Evolutionary conservation across 2,329 filamentous ascomycete species (phyloP).

Genomic region (Apiospora malaysiana): DNA sequence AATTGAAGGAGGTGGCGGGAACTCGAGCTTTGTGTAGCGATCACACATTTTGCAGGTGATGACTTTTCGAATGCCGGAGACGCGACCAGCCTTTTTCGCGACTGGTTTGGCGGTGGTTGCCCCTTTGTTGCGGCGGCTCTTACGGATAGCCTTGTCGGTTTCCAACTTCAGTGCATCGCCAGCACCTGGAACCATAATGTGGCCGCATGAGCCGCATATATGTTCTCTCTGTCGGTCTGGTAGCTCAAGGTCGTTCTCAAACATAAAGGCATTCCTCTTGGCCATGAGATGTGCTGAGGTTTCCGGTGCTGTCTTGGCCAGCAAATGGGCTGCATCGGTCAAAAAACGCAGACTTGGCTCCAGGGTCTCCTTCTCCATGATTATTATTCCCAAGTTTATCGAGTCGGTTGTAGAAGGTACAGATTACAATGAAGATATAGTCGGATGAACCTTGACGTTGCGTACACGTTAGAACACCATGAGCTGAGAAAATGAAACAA

Average conservation of each 20-base stretch:
- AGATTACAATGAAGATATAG: too few relatives aligned
- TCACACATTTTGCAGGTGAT: constrained; percentile 54
- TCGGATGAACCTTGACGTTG: not conserved
- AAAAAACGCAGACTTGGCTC: constrained; percentile 49
- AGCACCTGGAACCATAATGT: constrained; percentile 62
- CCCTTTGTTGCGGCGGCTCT: constrained; percentile 34
- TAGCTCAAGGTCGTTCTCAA: constrained; percentile 49
- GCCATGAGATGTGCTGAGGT: constrained; percentile 66
- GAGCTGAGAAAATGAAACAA: not conserved
- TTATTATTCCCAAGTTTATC: too few relatives aligned
- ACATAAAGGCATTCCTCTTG: constrained; percentile 55
- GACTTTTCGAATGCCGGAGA: constrained; percentile 40
- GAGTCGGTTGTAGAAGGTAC: not conserved
- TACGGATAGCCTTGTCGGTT: constrained; percentile 54
- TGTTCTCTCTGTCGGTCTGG: constrained; percentile 59
- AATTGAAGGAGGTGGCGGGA: constrained; percentile 46
- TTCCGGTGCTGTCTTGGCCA: constrained; percentile 57
- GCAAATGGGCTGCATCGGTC: constrained; percentile 64
- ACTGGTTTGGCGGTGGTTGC: constrained; percentile 31
- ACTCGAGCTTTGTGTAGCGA: constrained; percentile 47
- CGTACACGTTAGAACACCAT: not conserved
- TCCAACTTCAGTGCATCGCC: constrained; percentile 48
- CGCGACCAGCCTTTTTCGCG: not conserved
- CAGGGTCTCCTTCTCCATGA: constrained; percentile 29
- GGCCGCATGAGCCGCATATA: constrained; percentile 65